These are phyloP conservation scores for Populus simonii DNA, from an alignment of 345 rosid species.

Conservation along the genomic window DNA sequence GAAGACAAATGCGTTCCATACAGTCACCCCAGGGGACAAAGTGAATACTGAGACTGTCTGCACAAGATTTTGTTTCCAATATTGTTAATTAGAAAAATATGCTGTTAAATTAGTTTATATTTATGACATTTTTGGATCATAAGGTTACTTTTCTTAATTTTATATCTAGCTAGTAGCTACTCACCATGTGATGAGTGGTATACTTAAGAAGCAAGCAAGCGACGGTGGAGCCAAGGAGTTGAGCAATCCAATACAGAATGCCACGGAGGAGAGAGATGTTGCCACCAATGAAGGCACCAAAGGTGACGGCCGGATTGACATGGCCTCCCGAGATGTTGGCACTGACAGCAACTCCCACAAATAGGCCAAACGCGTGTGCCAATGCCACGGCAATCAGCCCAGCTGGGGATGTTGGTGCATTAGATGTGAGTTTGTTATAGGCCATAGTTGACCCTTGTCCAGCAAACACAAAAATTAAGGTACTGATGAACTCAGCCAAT, in stretches of 20 bases:
- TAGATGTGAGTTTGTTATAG: conserved; percentile 64
- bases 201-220: conserved; percentile 80
- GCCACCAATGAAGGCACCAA: conserved; percentile 83
- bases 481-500: conserved; percentile 81
- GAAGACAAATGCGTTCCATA: conserved; percentile 70
- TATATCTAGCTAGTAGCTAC: not conserved
- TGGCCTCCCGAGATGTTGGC: conserved; percentile 95
- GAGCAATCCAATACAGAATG: conserved; percentile 81
- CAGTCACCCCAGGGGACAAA: conserved; percentile 68
- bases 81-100: no score
- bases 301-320: conserved; percentile 90
- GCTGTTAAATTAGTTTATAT: no score
- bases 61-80: not conserved
- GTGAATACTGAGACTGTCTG: conserved; percentile 64
- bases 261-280: conserved; percentile 87
- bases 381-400: conserved; percentile 71
- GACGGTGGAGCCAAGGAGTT: conserved; percentile 77
- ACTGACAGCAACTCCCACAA: conserved; percentile 68
- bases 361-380: conserved; percentile 78
- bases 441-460: conserved; percentile 93
- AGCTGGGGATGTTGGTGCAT: conserved; percentile 63
- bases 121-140: no score
- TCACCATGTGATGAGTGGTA: conserved; percentile 67
- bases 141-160: no score
- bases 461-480: conserved; percentile 77